phyloP scores from a whole-genome alignment of 1,284 basidiomycete genomes.

The Fomitopsis schrenkii region DNA sequence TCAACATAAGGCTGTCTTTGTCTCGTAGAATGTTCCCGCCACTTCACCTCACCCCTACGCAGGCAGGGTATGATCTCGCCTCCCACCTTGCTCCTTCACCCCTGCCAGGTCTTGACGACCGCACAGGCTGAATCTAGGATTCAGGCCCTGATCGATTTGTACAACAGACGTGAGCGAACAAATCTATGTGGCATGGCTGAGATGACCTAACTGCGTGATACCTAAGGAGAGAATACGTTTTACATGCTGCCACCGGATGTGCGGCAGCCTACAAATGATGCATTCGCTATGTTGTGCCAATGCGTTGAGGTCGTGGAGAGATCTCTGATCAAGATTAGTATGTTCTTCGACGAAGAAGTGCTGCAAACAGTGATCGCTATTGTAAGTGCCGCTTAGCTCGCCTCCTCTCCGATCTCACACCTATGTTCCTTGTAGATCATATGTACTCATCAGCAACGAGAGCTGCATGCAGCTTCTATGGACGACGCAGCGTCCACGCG shows the following conservation, averaged over 20 bases:
- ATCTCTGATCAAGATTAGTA: background rate
- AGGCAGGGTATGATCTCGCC: background rate
- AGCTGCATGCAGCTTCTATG: background rate
- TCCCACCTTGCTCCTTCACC: background rate
- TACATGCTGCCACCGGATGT: background rate
- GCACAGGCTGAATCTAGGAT: background rate
- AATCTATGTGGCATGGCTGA: background rate
- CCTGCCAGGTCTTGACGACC: constrained; percentile 3
- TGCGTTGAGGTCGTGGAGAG: background rate
- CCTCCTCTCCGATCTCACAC: background rate
- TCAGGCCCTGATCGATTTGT: background rate
- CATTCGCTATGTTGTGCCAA: background rate
- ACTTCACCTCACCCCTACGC: background rate
- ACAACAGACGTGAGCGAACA: background rate
- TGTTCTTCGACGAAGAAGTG: background rate
- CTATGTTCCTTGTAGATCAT: background rate
- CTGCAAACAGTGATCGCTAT: background rate
- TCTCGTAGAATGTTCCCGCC: background rate
- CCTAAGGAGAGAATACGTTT: background rate
- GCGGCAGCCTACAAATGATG: background rate
- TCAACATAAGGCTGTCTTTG: background rate
- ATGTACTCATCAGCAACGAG: background rate
- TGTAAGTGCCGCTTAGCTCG: background rate
- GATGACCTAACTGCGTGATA: background rate
- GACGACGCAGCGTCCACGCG: background rate